phyloP scores from a whole-genome alignment of 106 monocot species.

The Dendrobium catenatum region DNA sequence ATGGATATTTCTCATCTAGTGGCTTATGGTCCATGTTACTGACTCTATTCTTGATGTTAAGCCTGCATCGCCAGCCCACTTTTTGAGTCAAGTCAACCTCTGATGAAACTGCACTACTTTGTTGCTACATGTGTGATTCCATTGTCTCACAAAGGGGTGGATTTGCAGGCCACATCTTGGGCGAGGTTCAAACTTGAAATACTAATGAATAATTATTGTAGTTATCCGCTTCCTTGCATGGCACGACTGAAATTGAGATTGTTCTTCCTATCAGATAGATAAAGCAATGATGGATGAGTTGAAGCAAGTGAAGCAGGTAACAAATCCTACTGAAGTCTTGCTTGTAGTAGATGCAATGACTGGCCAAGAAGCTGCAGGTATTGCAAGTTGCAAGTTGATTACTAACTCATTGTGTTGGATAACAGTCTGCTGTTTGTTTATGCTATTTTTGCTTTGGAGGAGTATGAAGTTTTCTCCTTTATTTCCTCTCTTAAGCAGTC shows the following conservation, averaged over 20 bases:
- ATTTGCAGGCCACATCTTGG: too few relatives aligned
- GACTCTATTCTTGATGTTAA: too few relatives aligned
- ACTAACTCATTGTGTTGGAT: neutral
- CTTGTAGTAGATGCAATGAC: constrained; percentile 99
- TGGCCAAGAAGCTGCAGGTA: constrained; percentile 99
- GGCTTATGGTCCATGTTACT: too few relatives aligned
- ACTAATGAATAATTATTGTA: too few relatives aligned
- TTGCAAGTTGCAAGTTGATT: neutral
- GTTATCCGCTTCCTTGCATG: too few relatives aligned
- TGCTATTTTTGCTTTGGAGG: neutral
- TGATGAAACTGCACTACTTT: too few relatives aligned
- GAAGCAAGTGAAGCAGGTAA: constrained; percentile 70
- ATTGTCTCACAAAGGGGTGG: too few relatives aligned
- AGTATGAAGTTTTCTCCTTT: neutral
- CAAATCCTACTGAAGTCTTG: constrained; percentile 90
- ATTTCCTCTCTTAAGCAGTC: neutral
- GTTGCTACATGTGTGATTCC: too few relatives aligned
- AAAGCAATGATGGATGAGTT: constrained; percentile 97
- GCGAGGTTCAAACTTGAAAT: too few relatives aligned
- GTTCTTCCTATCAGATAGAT: constrained; percentile 57
- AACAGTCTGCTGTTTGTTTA: neutral
- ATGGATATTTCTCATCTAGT: too few relatives aligned
- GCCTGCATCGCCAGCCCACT: too few relatives aligned
- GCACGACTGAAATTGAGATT: neutral
- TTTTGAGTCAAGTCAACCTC: too few relatives aligned